phyloP scores from a whole-genome alignment of 2,329 filamentous ascomycete genomes.

The Cryphonectria radicalis region DNA sequence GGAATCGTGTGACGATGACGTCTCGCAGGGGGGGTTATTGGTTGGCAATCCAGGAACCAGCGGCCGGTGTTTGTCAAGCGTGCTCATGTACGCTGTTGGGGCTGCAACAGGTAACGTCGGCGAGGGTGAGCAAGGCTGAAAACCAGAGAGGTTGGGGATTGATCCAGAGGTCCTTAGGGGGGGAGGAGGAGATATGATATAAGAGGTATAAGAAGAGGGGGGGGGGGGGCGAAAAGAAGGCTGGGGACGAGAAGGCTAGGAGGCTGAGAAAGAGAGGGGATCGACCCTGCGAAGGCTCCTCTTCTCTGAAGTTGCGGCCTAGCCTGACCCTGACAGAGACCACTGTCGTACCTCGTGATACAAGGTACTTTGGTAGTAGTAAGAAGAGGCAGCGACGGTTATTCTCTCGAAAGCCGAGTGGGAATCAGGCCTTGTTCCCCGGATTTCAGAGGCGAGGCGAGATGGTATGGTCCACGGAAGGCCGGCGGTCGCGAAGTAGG shows the following conservation, averaged over 20 bases:
- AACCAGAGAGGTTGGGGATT: neutral
- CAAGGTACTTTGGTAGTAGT: neutral
- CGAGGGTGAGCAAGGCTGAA: slow-evolving; percentile 13
- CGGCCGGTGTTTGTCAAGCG: slow-evolving; percentile 18
- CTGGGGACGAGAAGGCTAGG: slow-evolving; percentile 9
- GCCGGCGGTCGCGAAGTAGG: slow-evolving; percentile 15
- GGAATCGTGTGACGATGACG: slow-evolving; percentile 30
- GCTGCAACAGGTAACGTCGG: slow-evolving; percentile 11
- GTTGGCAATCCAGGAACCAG: slow-evolving; percentile 12
- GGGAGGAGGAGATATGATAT: slow-evolving; percentile 11
- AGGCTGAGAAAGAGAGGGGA: slow-evolving; percentile 10
- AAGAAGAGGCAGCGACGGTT: slow-evolving; percentile 9
- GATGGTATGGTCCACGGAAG: neutral
- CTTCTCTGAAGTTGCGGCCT: neutral
- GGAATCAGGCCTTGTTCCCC: slow-evolving; percentile 5
- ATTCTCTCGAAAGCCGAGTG: slow-evolving; percentile 3
- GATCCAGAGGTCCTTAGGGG: neutral
- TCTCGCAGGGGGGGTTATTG: slow-evolving; percentile 15
- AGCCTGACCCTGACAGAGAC: slow-evolving; percentile 1
- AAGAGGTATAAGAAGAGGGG: slow-evolving; percentile 13
- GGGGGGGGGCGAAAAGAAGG: slow-evolving; percentile 23
- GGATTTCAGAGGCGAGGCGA: slow-evolving; percentile 2
- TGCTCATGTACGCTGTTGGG: slow-evolving; percentile 17
- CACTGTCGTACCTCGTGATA: slow-evolving; percentile 7
- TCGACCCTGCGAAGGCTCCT: slow-evolving; percentile 9